Base-by-base conservation (phyloP, 2,329 filamentous ascomycete genomes). In the Xylariomycetidae sp. region DNA sequence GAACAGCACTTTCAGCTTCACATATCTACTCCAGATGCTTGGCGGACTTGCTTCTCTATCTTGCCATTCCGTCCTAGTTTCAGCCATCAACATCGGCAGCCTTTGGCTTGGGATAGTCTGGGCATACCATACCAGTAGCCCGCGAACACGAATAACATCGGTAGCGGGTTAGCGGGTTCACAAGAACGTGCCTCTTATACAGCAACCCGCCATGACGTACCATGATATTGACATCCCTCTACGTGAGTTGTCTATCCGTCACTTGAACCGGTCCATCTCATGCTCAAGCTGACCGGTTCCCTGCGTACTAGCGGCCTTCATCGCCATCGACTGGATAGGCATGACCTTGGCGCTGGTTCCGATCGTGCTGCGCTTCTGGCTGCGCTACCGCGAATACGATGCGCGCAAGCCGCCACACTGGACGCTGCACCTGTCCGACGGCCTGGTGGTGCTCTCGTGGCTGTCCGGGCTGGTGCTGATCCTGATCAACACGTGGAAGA, bases 401-500 rank as follows among this genome's bases (percentile, higher is more conserved):
- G 37, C 40, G 15, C 40, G n/a, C 8, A 8, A 42, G n/a, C 34
- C 41, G 5, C 12, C 25, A 12, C 39, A 28, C 18, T 42, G 43
- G 13, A 43, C 41, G 22, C n/a, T n/a, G n/a, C n/a, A n/a, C n/a
- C 19, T 48, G 10, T 46, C 46, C 8, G 46, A 49, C 17, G 41
- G 39, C 15, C 35, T 49, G 5, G 39, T 49, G 18, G 33, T 45
- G 5, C 29, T 49, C 14, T 43, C 46, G 2, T 49, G 46, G 44
- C 25, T 48, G 2, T 44, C 44, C 2, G 46, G 46, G 4, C 30
- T 46, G 17, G 46, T 43, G 14, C 34, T 49, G 18, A 45, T 49
- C 30, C 42, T 44, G 27, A 45, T 48, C 28, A 49, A 49, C 30
- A 37, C 44, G 10, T 49, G 46, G 46, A 49, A 49, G 31, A 49